Conservation (phyloP, 768 basidiomycete species). For the Cytidiella melzeri region DNA sequence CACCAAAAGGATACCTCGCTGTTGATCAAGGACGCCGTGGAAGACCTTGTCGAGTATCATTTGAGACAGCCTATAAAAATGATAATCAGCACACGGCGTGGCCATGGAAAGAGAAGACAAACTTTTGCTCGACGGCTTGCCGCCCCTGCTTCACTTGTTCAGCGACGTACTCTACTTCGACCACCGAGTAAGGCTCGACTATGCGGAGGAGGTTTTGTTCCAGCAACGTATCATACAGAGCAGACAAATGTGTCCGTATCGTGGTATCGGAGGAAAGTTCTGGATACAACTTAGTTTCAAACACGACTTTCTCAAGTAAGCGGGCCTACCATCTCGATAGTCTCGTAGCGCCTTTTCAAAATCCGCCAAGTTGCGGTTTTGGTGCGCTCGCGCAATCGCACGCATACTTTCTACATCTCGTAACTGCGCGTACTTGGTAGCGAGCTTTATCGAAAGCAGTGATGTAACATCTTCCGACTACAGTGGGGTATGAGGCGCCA, state of each 20-base stretch:
- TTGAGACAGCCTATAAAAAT: constrained; percentile 67
- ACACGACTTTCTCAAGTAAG: background rate
- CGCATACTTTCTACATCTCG: constrained; percentile 95
- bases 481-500: background rate
- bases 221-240: constrained; percentile 91
- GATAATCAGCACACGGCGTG: background rate
- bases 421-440: constrained; percentile 78
- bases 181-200: constrained; percentile 91
- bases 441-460: constrained; percentile 81
- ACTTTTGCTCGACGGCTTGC: constrained; percentile 91
- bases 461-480: constrained; percentile 93
- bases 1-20: constrained; percentile 85
- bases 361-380: constrained; percentile 81
- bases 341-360: constrained; percentile 86
- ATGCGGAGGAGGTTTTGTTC: constrained; percentile 94
- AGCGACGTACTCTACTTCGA: constrained; percentile 89
- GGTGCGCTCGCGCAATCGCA: constrained; percentile 89
- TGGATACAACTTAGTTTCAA: constrained; percentile 23
- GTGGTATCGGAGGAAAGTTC: constrained; percentile 95
- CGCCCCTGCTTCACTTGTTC: constrained; percentile 79
- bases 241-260: constrained; percentile 90
- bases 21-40: constrained; percentile 95
- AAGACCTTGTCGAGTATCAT: constrained; percentile 98
- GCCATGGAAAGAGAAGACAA: constrained; percentile 23
- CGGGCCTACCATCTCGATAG: constrained; percentile 64